These are phyloP conservation scores for Phytophthora citricola DNA, from an alignment of 352 stramenopile genomes.

Conservation along the genomic window DNA sequence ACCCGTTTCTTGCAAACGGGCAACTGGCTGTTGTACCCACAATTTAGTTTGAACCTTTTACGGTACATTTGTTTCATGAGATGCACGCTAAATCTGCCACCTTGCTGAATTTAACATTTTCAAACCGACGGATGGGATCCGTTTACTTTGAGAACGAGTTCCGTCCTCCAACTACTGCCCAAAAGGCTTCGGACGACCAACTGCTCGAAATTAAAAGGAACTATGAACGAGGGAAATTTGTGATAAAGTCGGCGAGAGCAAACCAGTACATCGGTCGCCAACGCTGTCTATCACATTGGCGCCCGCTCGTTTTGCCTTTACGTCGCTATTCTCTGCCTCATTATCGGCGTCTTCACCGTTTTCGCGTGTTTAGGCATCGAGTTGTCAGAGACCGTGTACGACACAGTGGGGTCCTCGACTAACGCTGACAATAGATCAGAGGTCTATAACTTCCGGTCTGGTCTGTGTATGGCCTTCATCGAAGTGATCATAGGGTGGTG, in stretches of 20 bases:
- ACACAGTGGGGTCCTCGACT: slow-evolving; percentile 41
- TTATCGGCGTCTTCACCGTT: slow-evolving; percentile 41
- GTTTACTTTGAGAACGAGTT: too few relatives aligned
- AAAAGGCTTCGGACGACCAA: slow-evolving; percentile 11
- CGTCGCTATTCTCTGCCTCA: slow-evolving; percentile 30
- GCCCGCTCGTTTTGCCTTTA: slow-evolving; percentile 27
- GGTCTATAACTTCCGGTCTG: slow-evolving; percentile 51
- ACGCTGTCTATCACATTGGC: slow-evolving; percentile 36
- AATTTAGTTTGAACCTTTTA: too few relatives aligned
- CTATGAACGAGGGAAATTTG: slow-evolving; percentile 3
- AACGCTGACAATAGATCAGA: slow-evolving; percentile 40
- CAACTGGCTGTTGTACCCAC: too few relatives aligned
- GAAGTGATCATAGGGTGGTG: slow-evolving; percentile 47
- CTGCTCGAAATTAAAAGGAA: background rate
- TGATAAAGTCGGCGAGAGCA: too few relatives aligned
- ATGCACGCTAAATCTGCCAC: too few relatives aligned
- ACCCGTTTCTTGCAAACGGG: too few relatives aligned
- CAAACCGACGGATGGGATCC: too few relatives aligned
- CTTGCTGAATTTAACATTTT: background rate
- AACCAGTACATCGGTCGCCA: slow-evolving; percentile 17
- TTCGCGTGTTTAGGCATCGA: slow-evolving; percentile 36
- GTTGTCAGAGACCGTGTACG: slow-evolving; percentile 40
- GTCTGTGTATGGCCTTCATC: slow-evolving; percentile 50
- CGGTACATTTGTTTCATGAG: too few relatives aligned
- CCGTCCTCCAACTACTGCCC: background rate